Conservation (phyloP, 345 rosid genomes). For the Streptanthus diversifolius region DNA sequence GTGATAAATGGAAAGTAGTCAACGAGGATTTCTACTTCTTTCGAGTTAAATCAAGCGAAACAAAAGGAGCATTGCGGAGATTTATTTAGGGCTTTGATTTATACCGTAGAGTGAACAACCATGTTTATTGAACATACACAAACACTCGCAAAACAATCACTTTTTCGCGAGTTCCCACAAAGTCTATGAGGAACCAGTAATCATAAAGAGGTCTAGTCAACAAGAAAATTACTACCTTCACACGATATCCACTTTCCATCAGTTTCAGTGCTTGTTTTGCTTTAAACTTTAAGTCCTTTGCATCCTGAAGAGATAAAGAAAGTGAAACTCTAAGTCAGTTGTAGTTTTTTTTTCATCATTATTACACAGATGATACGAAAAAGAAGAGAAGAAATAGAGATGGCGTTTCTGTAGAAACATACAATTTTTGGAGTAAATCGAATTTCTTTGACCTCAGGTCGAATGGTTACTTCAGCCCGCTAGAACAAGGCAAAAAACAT, state of each 20-base stretch:
- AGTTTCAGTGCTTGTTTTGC: slow-evolving; percentile 57
- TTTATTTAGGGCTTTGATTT: neutral
- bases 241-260: slow-evolving; percentile 81
- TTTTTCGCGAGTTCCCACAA: neutral
- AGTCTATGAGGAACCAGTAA: neutral
- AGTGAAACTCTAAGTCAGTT: neutral
- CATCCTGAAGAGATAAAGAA: slow-evolving; percentile 50
- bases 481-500: slow-evolving; percentile 11
- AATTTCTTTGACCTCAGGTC: slow-evolving; percentile 58
- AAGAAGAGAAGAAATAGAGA: neutral
- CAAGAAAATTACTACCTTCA: slow-evolving; percentile 55
- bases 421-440: slow-evolving; percentile 76
- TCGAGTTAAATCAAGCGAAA: neutral
- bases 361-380: neutral
- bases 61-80: neutral
- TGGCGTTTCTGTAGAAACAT: slow-evolving; percentile 35
- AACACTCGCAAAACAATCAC: neutral
- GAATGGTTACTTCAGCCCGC: slow-evolving; percentile 28
- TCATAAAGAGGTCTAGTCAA: neutral
- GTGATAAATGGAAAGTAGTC: neutral
- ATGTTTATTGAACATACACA: neutral
- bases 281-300: slow-evolving; percentile 70
- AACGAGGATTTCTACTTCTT: neutral
- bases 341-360: neutral
- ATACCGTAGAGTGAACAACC: neutral